Conservation (phyloP, 2,329 filamentous ascomycete species). For the Cryphonectria parasitica region DNA sequence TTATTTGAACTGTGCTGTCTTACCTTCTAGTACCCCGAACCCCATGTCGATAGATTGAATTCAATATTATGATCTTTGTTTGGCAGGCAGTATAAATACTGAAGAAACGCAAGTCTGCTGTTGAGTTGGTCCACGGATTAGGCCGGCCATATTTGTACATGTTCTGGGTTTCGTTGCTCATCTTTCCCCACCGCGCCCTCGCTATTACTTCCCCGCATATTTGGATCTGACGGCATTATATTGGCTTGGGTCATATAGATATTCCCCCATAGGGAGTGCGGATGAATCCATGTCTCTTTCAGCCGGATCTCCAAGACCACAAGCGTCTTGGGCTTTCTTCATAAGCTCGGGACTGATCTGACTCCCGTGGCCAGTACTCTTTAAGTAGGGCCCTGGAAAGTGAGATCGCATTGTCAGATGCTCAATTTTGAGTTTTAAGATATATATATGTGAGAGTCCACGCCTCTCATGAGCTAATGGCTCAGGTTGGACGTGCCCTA, state of each 20-base stretch:
- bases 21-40: conserved; percentile 10
- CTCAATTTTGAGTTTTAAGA: neutral
- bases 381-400: neutral
- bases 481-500: neutral
- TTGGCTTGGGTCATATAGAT: conserved; percentile 2
- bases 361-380: neutral
- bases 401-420: neutral
- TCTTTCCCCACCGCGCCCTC: neutral
- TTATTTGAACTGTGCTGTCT: neutral
- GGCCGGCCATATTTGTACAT: neutral
- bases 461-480: neutral
- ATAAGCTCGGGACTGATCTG: neutral
- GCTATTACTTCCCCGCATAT: neutral
- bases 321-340: neutral
- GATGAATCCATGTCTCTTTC: neutral
- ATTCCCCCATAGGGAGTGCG: neutral
- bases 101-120: neutral
- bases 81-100: neutral
- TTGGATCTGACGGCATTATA: conserved; percentile 29
- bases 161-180: neutral
- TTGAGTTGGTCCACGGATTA: neutral
- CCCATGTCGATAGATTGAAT: neutral
- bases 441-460: neutral
- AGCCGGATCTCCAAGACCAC: neutral
- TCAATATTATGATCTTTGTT: neutral